phyloP scores from a whole-genome alignment of 345 rosid species.

The Garcia nutans region DNA sequence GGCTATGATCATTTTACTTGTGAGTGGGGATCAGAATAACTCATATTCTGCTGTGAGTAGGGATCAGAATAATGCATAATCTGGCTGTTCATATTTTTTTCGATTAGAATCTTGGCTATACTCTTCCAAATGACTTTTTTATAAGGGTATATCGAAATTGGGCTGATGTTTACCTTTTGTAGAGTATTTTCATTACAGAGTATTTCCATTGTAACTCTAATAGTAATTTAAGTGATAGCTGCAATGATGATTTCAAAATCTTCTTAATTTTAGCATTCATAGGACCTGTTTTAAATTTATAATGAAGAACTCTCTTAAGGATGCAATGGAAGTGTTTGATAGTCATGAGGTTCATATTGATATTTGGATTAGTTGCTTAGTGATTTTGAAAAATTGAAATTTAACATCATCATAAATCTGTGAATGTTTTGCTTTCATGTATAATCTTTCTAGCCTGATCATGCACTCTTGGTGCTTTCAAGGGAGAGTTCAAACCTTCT shows the following conservation, averaged over 20 bases:
- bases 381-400: too few relatives aligned
- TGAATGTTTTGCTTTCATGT: too few relatives aligned
- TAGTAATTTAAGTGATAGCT: not conserved
- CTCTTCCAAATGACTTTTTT: not conserved
- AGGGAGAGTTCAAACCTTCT: too few relatives aligned
- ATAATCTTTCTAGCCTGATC: too few relatives aligned
- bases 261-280: not conserved
- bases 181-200: not conserved
- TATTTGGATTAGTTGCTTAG: too few relatives aligned
- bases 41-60: not conserved
- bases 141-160: not conserved
- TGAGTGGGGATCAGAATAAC: not conserved
- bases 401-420: too few relatives aligned
- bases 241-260: not conserved
- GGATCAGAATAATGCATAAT: not conserved
- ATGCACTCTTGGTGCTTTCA: too few relatives aligned
- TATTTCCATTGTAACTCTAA: not conserved
- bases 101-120: constrained; percentile 3
- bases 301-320: not conserved
- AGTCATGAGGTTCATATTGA: not conserved
- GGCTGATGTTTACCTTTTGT: not conserved
- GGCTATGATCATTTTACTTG: constrained; percentile 3
- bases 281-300: not conserved
- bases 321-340: not conserved
- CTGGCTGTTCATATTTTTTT: not conserved